Percentiles rank a stretch among this genome's conserved stretches.
phyloP scores from a whole-genome alignment of 2,329 filamentous ascomycete genomes.

The Colletotrichum eremochloae region DNA sequence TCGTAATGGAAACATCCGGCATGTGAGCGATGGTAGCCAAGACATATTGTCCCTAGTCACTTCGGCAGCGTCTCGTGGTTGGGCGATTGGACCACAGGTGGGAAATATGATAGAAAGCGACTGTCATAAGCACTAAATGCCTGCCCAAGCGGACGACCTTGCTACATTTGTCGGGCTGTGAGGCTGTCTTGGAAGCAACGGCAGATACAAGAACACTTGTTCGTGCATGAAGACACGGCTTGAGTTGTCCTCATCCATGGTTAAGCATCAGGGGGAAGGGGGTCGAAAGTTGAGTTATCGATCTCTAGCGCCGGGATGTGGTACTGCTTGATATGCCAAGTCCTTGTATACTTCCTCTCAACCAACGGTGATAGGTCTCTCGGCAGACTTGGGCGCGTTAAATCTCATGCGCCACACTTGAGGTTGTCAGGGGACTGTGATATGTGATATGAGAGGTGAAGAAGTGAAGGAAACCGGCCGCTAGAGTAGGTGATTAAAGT shows the following conservation, averaged over 20 bases:
- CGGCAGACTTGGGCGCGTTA: background rate
- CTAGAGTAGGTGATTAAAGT: constrained; percentile 13
- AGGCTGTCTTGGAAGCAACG: background rate
- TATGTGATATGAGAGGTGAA: constrained; percentile 1
- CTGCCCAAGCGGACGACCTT: constrained; percentile 22
- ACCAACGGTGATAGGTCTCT: background rate
- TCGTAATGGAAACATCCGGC: constrained; percentile 24
- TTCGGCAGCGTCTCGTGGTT: constrained; percentile 11
- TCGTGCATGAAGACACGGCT: background rate
- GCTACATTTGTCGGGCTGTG: background rate
- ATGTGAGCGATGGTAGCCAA: constrained; percentile 37
- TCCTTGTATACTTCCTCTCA: background rate
- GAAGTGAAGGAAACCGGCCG: background rate
- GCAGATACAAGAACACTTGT: background rate
- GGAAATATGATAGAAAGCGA: constrained; percentile 5
- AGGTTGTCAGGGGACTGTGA: constrained; percentile 5
- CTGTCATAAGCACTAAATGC: constrained; percentile 12
- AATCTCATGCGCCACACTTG: constrained; percentile 18
- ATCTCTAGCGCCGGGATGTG: background rate
- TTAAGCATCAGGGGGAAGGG: background rate
- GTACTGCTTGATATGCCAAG: background rate
- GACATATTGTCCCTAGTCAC: constrained; percentile 3
- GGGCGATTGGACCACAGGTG: constrained; percentile 24
- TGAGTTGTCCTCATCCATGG: background rate
- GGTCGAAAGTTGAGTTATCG: background rate